phyloP scores from a whole-genome alignment of 192 early-diverging fungal genomes.

The Backusella liffmaniae region DNA sequence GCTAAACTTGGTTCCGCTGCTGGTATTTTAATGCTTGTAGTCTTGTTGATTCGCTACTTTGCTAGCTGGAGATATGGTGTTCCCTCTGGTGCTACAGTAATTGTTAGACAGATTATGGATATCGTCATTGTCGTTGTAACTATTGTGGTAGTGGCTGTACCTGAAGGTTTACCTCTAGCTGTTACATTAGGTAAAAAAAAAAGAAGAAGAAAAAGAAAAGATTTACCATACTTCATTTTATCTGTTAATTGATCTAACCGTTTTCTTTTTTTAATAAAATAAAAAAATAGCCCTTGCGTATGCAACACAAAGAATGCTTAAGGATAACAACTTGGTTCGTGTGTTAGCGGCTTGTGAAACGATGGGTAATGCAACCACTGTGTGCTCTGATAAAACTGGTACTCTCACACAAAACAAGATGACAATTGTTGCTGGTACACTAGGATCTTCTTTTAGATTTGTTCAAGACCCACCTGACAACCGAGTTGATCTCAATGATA shows the following conservation, averaged over 20 bases:
- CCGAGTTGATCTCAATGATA: constrained; percentile 43
- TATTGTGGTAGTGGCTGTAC: constrained; percentile 95
- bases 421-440: constrained; percentile 89
- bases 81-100: constrained; percentile 40
- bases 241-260: background rate
- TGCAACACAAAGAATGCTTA: constrained; percentile 93
- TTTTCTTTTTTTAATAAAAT: background rate
- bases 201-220: background rate
- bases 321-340: constrained; percentile 97
- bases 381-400: constrained; percentile 99
- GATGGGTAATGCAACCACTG: constrained; percentile 97
- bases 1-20: constrained; percentile 90
- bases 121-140: constrained; percentile 93
- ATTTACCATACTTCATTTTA: background rate
- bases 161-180: constrained; percentile 96
- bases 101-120: constrained; percentile 66
- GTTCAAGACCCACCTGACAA: constrained; percentile 40
- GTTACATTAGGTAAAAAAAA: constrained; percentile 71
- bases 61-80: constrained; percentile 44
- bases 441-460: constrained; percentile 71
- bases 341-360: constrained; percentile 97
- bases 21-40: constrained; percentile 83
- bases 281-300: constrained; percentile 72
- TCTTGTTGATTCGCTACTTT: constrained; percentile 86
- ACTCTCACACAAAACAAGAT: constrained; percentile 97